Evolutionary conservation across 768 basidiomycete genomes (phyloP), one percentile per base, ranked within the genome.

Genomic region (Floccularia luteovirens): DNA sequence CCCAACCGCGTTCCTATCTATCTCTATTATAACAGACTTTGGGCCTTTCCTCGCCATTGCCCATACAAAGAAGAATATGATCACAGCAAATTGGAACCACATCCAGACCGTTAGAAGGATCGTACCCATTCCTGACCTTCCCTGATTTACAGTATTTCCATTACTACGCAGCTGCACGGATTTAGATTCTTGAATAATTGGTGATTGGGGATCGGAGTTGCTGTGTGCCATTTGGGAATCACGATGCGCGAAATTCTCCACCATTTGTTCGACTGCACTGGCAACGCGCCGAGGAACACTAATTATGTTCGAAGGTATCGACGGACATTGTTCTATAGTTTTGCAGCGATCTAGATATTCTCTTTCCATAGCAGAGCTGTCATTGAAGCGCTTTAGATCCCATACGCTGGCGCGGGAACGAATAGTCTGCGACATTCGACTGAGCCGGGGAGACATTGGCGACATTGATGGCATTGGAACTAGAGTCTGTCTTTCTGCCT

Each of bases 31-130:
- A 22, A 90, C 75, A 39, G 71, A 70, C 61, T 78, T 80, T 4
- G 87, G 87, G 2, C 89, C 87, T 14, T 75, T 69, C 58, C 68
- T 77, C 43, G 85, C 84, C 79, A 89, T 84, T 24, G 83, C 75
- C 71, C 77, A 88, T 39, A 91, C 56, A 57, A 90, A 90, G 38
- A 89, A 78, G 30, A 80, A 40, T 23, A 90, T 69, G 46, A 91
- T 77, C 44, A 89, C 67, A 5, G 57, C 64, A 52, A 90, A 89
- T 58, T 91, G 89, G 43, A 89, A 56, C 85, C 87, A 88, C 46
- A 90, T 58, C 89, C 89, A 90, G 16, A 85, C 55, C 60, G 88
- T 83, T 36, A 90, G 50, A 47, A 89, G 55, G 36, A 82, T 12
- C 25, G 20, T 23, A 20, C 25, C 42, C 2, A 33, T 16, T 32